A percentile compares a stretch with the other conserved stretches of the same genome.
phyloP scores from a whole-genome alignment of 805 yeast species.

The Candida qinlingensis region DNA sequence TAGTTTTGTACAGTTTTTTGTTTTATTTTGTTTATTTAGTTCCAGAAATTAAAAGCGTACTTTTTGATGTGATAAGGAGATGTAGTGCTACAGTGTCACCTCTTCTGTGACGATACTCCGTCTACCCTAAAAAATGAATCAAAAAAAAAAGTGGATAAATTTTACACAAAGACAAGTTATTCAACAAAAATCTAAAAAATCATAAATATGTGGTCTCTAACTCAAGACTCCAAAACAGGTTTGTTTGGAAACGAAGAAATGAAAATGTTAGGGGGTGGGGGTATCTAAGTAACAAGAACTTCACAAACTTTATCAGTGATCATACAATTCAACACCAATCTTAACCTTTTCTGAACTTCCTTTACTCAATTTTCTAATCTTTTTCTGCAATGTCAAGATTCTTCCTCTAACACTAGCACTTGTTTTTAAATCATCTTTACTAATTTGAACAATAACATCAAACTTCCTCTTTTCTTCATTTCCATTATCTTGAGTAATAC shows the following conservation, averaged over 20 bases:
- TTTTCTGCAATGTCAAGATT: conserved; percentile 54
- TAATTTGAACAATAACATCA: conserved; percentile 37
- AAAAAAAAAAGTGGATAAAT: too few relatives aligned
- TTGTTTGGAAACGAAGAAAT: not conserved
- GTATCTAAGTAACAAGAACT: not conserved
- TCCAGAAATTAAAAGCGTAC: too few relatives aligned
- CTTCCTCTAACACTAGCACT: conserved; percentile 55
- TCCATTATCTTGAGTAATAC: conserved; percentile 1
- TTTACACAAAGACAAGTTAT: too few relatives aligned
- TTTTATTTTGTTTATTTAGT: too few relatives aligned
- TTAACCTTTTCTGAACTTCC: conserved; percentile 46
- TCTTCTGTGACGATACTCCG: too few relatives aligned
- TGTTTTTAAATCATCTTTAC: conserved; percentile 51
- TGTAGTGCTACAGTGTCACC: too few relatives aligned
- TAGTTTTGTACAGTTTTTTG: too few relatives aligned
- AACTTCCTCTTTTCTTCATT: conserved; percentile 31
- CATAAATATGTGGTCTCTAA: too few relatives aligned
- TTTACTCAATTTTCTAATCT: conserved; percentile 49
- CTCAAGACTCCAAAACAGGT: too few relatives aligned
- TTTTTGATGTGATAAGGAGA: too few relatives aligned
- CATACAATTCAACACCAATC: conserved; percentile 43
- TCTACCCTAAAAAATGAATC: too few relatives aligned
- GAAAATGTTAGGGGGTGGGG: not conserved
- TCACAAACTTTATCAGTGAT: conserved; percentile 12
- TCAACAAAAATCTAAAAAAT: too few relatives aligned